phyloP scores from a whole-genome alignment of 2,329 filamentous ascomycete genomes.

The Metarhizium brunneum region DNA sequence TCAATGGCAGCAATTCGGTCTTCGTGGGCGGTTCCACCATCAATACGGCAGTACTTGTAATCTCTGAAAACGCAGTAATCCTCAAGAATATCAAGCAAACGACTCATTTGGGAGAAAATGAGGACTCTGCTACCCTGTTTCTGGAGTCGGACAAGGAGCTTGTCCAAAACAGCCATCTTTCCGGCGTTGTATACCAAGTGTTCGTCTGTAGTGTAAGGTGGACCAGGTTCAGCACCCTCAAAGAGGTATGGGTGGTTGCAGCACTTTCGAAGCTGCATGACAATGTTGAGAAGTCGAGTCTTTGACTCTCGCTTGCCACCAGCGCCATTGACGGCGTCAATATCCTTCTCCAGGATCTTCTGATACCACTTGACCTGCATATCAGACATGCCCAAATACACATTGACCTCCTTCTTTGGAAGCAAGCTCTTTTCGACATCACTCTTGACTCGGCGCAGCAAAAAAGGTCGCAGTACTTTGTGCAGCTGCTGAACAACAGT shows the following conservation, averaged over 20 bases:
- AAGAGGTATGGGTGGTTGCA: conserved; percentile 98
- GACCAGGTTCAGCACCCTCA: conserved; percentile 92
- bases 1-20: conserved; percentile 97
- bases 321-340: conserved; percentile 95
- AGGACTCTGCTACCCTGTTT: conserved; percentile 87
- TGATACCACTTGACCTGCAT: conserved; percentile 99
- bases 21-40: conserved; percentile 92
- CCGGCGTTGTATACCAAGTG: conserved; percentile 89
- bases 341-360: conserved; percentile 98
- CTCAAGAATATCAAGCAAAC: conserved; percentile 90
- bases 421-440: conserved; percentile 97
- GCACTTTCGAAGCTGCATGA: conserved; percentile 98
- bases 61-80: conserved; percentile 96
- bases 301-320: conserved; percentile 96
- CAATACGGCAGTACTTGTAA: conserved; percentile 94
- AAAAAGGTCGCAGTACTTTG: conserved; percentile 82
- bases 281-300: conserved; percentile 92
- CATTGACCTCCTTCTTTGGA: conserved; percentile 93
- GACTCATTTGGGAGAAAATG: conserved; percentile 99
- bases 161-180: conserved; percentile 97
- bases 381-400: conserved; percentile 97
- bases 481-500: conserved; percentile 94
- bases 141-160: conserved; percentile 74
- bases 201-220: conserved; percentile 96
- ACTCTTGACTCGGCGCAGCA: conserved; percentile 90